Evolutionary conservation across 352 stramenopile genomes (phyloP).

Genomic region (Pythium sp.): DNA sequence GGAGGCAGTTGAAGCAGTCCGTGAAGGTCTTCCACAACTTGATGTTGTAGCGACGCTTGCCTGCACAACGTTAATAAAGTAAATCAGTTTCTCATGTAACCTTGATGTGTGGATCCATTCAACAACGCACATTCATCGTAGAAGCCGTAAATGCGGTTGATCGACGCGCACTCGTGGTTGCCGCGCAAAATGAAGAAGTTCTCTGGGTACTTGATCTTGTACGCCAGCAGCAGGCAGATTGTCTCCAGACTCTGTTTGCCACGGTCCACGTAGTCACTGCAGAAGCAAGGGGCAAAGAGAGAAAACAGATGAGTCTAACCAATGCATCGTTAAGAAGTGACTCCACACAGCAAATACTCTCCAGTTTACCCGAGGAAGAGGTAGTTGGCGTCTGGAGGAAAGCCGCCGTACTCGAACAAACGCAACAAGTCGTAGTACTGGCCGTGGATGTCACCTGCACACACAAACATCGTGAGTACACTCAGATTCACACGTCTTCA

Average conservation of each 20-base stretch:
- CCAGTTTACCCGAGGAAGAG: constrained; percentile 57
- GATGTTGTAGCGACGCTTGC: constrained; percentile 92
- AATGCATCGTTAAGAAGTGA: not conserved
- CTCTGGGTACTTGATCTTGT: constrained; percentile 99
- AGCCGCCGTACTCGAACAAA: constrained; percentile 93
- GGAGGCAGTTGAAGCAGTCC: constrained; percentile 91
- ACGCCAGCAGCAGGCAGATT: constrained; percentile 96
- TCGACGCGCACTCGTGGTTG: constrained; percentile 98
- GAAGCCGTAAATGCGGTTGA: constrained; percentile 97
- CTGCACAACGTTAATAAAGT: too few species aligned
- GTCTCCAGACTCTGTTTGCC: constrained; percentile 96
- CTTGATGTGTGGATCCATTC: too few species aligned
- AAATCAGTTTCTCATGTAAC: too few species aligned
- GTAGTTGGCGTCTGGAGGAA: constrained; percentile 79
- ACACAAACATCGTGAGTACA: not conserved
- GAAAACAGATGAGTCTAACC: not conserved
- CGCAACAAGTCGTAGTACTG: constrained; percentile 99
- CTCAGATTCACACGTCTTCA: not conserved
- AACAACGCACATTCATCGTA: constrained; percentile 2
- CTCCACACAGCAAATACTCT: not conserved
- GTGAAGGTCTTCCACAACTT: constrained; percentile 99
- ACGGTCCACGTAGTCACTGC: constrained; percentile 91
- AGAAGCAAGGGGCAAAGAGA: not conserved
- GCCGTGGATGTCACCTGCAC: constrained; percentile 90
- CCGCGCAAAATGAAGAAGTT: constrained; percentile 97